Percentiles rank a stretch among this genome's conserved stretches.
Evolutionary conservation across 2,329 filamentous ascomycete species (phyloP).

Genomic region (Leptographium wingfieldii): DNA sequence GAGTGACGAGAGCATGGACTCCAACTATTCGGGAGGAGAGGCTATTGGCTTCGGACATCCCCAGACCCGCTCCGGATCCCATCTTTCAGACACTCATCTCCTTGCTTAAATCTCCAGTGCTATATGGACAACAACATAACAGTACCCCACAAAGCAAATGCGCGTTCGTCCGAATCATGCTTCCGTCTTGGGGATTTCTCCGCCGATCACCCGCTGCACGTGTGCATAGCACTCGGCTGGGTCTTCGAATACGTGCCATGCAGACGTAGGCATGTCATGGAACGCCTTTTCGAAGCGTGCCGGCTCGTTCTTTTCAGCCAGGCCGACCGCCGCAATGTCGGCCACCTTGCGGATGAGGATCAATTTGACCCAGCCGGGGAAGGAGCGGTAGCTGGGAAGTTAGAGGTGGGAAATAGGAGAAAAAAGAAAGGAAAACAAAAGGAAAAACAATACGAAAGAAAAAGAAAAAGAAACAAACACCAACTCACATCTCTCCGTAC

Average conservation of each 20-base stretch:
- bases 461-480: not conserved
- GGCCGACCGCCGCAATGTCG: constrained; percentile 55
- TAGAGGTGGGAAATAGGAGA: not conserved
- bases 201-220: constrained; percentile 18
- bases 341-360: constrained; percentile 80
- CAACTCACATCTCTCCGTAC: constrained; percentile 62
- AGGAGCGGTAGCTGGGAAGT: constrained; percentile 39
- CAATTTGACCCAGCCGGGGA: constrained; percentile 64
- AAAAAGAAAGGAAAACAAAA: not conserved
- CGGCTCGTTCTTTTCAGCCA: constrained; percentile 60
- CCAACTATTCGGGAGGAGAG: not conserved
- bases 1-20: not conserved
- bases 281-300: constrained; percentile 77
- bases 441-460: not conserved
- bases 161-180: not conserved
- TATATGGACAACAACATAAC: not conserved
- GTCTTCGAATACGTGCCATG: constrained; percentile 76
- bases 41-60: not conserved
- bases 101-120: not conserved
- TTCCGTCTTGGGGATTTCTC: too few species aligned
- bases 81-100: not conserved
- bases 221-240: constrained; percentile 49
- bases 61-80: not conserved
- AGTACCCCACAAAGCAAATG: not conserved
- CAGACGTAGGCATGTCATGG: constrained; percentile 50